A percentile compares a stretch with the other conserved stretches of the same genome.
phyloP scores from a whole-genome alignment of 805 yeast genomes.

The Metschnikowia gelsemii region DNA sequence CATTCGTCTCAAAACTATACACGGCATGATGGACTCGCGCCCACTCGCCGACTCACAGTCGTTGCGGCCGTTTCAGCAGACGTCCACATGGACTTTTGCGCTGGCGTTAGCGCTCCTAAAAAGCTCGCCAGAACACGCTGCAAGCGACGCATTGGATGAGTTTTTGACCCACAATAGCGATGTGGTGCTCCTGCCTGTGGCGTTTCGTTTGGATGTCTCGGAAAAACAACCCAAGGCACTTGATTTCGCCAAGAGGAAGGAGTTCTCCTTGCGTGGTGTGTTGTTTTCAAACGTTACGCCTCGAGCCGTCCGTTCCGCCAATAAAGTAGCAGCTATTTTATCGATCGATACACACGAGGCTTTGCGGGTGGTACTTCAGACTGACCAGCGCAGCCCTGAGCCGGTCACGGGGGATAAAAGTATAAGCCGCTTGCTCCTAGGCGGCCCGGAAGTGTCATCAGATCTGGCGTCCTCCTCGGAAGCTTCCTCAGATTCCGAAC shows the following conservation, averaged over 20 bases:
- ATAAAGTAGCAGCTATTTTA: constrained; percentile 38
- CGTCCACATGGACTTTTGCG: constrained; percentile 37
- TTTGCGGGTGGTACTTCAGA: constrained; percentile 47
- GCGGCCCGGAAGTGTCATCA: constrained; percentile 16
- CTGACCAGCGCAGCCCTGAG: constrained; percentile 39
- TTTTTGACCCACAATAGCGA: constrained; percentile 34
- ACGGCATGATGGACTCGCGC: too few species aligned
- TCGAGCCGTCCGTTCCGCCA: constrained; percentile 38
- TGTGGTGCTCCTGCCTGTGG: constrained; percentile 32
- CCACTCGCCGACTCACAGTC: background rate
- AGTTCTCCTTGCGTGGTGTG: constrained; percentile 42
- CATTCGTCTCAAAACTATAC: too few species aligned
- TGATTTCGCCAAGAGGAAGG: constrained; percentile 20
- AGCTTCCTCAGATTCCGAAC: constrained; percentile 16
- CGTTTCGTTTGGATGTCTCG: too few species aligned
- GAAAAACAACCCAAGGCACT: too few species aligned
- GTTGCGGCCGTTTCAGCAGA: constrained; percentile 19
- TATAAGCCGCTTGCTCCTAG: constrained; percentile 5
- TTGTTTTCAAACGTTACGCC: constrained; percentile 37
- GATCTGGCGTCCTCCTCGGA: constrained; percentile 14
- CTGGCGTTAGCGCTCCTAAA: constrained; percentile 36
- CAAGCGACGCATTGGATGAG: constrained; percentile 40
- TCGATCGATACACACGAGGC: constrained; percentile 45
- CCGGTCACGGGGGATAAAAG: constrained; percentile 1
- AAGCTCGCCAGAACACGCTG: constrained; percentile 30